Base-by-base conservation (phyloP, 345 rosid genomes). In the Conringia planisiliqua region DNA sequence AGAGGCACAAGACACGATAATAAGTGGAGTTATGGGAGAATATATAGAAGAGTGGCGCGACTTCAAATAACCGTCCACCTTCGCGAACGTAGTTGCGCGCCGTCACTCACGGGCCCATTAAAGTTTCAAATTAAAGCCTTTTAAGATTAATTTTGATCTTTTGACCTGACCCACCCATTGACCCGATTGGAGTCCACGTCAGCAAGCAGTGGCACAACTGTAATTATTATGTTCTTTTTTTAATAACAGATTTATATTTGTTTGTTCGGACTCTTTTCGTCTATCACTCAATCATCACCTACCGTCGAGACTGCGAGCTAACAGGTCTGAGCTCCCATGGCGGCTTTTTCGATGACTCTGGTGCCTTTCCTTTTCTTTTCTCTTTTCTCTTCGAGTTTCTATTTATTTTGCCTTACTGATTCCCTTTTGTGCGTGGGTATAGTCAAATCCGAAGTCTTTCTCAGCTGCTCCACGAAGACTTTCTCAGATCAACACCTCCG, bases 391-490 rank as follows among this genome's bases (percentile, higher is more conserved):
- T n/a, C n/a, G n/a, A n/a, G n/a, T n/a, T n/a, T n/a, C n/a, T n/a
- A n/a, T 1, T 1, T 10, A 1, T 3, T 18, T 40, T 3, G 22
- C 24, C 14, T 26, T 48, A 35, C 1, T 32, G 44, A 8, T 14
- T 26, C 44, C 33, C 54, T 1, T 20, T 48, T 20, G 3, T n/a
- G n/a, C n/a, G n/a, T n/a, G n/a, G 76, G 16, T 17, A 4, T 57
- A 90, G 98, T 72, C 86, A n/a, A 84, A 83, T 74, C 85, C 84
- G 13, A 82, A 87, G 68, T 71, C 87, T 2, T 67, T 88, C 33
- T 70, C 86, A 29, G 69, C 55, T 71, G 58, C 78, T 74, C 78
- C 87, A 32, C 79, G 77, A 69, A 80, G 74, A 61, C 10, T 63
- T 24, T 58, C 80, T 39, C 80, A 52, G 67, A 74, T 71, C 43